phyloP scores from a whole-genome alignment of 495 filamentous ascomycete genomes.

The Neurospora sp. region DNA sequence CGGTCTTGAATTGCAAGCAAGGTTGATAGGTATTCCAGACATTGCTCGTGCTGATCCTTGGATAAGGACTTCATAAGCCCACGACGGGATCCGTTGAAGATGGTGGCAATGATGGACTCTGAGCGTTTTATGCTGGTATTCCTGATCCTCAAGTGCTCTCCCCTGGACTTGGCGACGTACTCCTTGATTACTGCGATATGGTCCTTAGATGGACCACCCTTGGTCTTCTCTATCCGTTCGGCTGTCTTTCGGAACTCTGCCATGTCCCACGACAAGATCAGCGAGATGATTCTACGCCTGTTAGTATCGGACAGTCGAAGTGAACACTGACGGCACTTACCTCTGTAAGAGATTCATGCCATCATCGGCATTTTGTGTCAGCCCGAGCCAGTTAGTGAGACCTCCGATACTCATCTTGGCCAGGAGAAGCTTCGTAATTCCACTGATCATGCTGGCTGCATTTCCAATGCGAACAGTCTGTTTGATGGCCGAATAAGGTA shows the following conservation, averaged over 20 bases:
- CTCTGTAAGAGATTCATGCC: slow-evolving; percentile 62
- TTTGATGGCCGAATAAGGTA: slow-evolving; percentile 50
- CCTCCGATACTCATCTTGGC: slow-evolving; percentile 53
- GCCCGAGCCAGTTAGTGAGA: slow-evolving; percentile 56
- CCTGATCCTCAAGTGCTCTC: slow-evolving; percentile 39
- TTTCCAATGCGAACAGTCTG: slow-evolving; percentile 58
- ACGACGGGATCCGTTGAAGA: slow-evolving; percentile 28
- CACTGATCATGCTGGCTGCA: slow-evolving; percentile 59
- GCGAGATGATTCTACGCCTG: slow-evolving; percentile 46
- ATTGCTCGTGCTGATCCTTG: slow-evolving; percentile 41
- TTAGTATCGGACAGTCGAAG: background rate
- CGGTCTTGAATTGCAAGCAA: slow-evolving; percentile 51
- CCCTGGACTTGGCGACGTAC: slow-evolving; percentile 34
- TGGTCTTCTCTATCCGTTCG: slow-evolving; percentile 42
- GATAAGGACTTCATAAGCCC: slow-evolving; percentile 26
- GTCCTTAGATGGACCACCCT: slow-evolving; percentile 36
- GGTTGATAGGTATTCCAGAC: slow-evolving; percentile 49
- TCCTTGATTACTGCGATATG: slow-evolving; percentile 39
- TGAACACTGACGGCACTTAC: slow-evolving; percentile 21
- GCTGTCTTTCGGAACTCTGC: slow-evolving; percentile 45
- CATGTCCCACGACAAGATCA: slow-evolving; percentile 51
- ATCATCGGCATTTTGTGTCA: slow-evolving; percentile 48
- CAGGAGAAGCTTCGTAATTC: slow-evolving; percentile 50
- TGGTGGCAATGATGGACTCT: slow-evolving; percentile 42
- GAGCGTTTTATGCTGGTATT: slow-evolving; percentile 23